Conservation (phyloP, 2,329 filamentous ascomycete genomes). For the Torrubiellomyces zombiae region DNA sequence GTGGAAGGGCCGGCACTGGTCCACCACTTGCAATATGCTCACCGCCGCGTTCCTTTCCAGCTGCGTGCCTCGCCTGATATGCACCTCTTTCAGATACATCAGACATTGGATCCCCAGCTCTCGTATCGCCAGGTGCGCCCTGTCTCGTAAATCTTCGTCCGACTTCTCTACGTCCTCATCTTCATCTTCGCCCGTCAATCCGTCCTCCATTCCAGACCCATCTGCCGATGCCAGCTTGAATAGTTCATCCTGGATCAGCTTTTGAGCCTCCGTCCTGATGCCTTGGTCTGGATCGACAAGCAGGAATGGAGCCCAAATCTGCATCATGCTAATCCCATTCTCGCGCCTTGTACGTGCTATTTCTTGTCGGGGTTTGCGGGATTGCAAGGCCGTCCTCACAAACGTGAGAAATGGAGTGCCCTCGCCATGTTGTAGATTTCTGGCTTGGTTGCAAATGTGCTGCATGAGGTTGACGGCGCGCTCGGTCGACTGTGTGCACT, state of each 20-base stretch:
- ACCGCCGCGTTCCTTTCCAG: slow-evolving; percentile 25
- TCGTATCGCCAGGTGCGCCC: too few relatives aligned
- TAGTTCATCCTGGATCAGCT: slow-evolving; percentile 26
- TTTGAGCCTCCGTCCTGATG: slow-evolving; percentile 24
- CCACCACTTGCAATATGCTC: slow-evolving; percentile 24
- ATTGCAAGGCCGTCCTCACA: slow-evolving; percentile 13
- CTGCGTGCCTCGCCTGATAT: slow-evolving; percentile 22
- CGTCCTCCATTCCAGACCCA: slow-evolving; percentile 12
- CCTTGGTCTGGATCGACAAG: slow-evolving; percentile 27
- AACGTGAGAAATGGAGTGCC: slow-evolving; percentile 32
- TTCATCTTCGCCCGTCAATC: slow-evolving; percentile 4
- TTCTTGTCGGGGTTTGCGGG: slow-evolving; percentile 12
- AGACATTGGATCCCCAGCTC: slow-evolving; percentile 29
- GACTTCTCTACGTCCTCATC: background rate
- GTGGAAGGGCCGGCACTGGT: slow-evolving; percentile 25
- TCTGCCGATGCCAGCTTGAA: slow-evolving; percentile 17
- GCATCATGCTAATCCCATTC: slow-evolving; percentile 12
- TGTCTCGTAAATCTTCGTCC: slow-evolving; percentile 6
- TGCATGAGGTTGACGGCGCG: slow-evolving; percentile 22
- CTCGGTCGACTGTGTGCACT: slow-evolving; percentile 17
- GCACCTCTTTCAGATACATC: slow-evolving; percentile 27
- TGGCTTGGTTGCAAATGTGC: slow-evolving; percentile 27
- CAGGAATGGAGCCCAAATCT: slow-evolving; percentile 34
- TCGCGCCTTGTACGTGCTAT: slow-evolving; percentile 7
- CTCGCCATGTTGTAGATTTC: slow-evolving; percentile 27